Conservation (phyloP, 257 asterid genomes). For the Lantana camara region DNA sequence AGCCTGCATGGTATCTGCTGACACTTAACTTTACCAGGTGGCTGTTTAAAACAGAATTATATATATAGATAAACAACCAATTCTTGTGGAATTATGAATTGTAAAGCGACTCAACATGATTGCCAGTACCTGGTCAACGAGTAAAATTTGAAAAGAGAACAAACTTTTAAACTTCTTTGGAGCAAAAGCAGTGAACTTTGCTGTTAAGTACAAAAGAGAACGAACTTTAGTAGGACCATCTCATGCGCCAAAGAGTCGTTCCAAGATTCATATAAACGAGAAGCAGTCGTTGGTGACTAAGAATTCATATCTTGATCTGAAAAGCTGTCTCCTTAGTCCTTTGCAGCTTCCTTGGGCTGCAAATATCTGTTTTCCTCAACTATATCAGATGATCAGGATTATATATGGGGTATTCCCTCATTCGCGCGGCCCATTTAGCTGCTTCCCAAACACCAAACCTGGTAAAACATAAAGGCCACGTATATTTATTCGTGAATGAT, state of each 20-base stretch:
- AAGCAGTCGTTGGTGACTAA: constrained; percentile 22
- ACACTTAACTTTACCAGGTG: not conserved
- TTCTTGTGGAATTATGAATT: constrained; percentile 34
- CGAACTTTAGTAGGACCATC: constrained; percentile 11
- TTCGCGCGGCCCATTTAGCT: constrained; percentile 88
- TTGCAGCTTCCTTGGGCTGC: constrained; percentile 83
- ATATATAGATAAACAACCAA: constrained; percentile 24
- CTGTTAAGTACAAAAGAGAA: constrained; percentile 18
- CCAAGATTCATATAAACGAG: too few species aligned
- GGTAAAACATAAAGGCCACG: constrained; percentile 18
- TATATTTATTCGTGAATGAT: constrained; percentile 2
- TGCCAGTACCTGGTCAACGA: constrained; percentile 4
- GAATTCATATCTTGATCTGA: constrained; percentile 66
- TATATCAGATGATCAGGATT: constrained; percentile 76
- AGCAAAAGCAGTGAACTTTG: constrained; percentile 18
- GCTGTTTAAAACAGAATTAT: too few species aligned
- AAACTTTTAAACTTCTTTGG: constrained; percentile 8
- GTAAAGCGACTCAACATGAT: constrained; percentile 30
- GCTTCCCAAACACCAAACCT: constrained; percentile 99
- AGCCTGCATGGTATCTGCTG: constrained; percentile 11
- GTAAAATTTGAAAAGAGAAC: constrained; percentile 25
- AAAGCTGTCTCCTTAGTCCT: constrained; percentile 86
- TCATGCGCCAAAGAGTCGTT: constrained; percentile 28
- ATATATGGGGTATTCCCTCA: constrained; percentile 67
- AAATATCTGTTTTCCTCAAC: constrained; percentile 84